These are phyloP conservation scores for Penicillium sp. DNA, from an alignment of 2,329 filamentous ascomycete species.

Conservation along the genomic window DNA sequence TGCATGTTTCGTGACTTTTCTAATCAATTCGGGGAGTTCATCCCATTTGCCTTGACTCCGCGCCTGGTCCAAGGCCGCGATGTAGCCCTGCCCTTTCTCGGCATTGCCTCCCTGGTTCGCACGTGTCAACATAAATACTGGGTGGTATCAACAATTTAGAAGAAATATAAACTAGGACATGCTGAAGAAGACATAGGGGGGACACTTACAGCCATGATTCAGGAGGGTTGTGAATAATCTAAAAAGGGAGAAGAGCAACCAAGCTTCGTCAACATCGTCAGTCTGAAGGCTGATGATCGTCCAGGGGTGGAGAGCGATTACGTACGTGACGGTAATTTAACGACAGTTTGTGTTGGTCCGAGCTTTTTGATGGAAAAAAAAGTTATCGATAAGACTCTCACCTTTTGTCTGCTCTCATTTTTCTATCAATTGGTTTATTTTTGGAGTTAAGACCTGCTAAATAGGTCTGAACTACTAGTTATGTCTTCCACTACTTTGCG, in stretches of 20 bases:
- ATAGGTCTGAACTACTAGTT: neutral
- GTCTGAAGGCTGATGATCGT: slow-evolving; percentile 21
- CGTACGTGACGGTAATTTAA: slow-evolving; percentile 28
- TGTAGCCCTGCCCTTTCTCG: slow-evolving; percentile 78
- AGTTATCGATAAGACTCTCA: slow-evolving; percentile 16
- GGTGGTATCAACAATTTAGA: slow-evolving; percentile 10
- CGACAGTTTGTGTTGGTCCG: slow-evolving; percentile 34
- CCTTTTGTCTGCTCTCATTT: neutral
- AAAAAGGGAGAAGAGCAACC: slow-evolving; percentile 15
- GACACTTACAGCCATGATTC: slow-evolving; percentile 25
- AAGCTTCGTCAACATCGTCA: slow-evolving; percentile 9
- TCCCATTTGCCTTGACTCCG: slow-evolving; percentile 87
- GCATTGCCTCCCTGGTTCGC: slow-evolving; percentile 49
- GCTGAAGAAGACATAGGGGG: slow-evolving; percentile 1
- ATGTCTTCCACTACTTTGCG: slow-evolving; percentile 40
- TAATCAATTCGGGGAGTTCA: slow-evolving; percentile 79
- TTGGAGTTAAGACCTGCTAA: neutral
- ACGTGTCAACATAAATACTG: slow-evolving; percentile 21
- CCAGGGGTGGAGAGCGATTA: slow-evolving; percentile 22
- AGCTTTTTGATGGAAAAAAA: slow-evolving; percentile 25
- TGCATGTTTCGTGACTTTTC: slow-evolving; percentile 93
- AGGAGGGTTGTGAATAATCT: slow-evolving; percentile 14
- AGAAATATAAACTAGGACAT: slow-evolving; percentile 6
- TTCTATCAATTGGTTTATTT: neutral
- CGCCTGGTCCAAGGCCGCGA: slow-evolving; percentile 77